phyloP scores from a whole-genome alignment of 169 alveolate genomes.

The Cryptosporidium sp. region DNA sequence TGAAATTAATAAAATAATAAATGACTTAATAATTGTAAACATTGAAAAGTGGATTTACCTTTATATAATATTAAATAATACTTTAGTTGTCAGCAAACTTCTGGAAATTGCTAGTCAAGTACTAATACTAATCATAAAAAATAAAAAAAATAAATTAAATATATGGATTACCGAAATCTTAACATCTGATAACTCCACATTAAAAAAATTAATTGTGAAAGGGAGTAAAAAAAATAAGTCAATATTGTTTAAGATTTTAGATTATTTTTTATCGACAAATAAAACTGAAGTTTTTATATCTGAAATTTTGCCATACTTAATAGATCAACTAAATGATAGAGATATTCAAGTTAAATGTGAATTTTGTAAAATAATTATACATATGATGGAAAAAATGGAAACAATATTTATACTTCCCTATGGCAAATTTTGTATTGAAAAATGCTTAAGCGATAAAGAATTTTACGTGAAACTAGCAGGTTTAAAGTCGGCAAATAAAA shows the following conservation, averaged over 20 bases:
- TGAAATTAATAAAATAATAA: slow-evolving; percentile 8
- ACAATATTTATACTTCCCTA: slow-evolving; percentile 42
- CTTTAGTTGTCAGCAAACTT: background rate
- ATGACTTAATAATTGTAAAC: slow-evolving; percentile 13
- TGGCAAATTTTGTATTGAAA: slow-evolving; percentile 64
- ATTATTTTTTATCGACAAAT: background rate
- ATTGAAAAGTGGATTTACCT: slow-evolving; percentile 34
- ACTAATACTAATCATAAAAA: background rate
- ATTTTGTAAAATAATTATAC: slow-evolving; percentile 19
- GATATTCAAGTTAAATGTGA: slow-evolving; percentile 6
- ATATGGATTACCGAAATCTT: slow-evolving; percentile 48
- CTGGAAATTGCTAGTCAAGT: slow-evolving; percentile 5
- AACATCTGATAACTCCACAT: slow-evolving; percentile 9
- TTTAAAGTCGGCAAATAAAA: slow-evolving; percentile 12
- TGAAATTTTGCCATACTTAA: slow-evolving; percentile 48
- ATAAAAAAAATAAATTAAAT: background rate
- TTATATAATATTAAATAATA: background rate
- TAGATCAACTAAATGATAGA: slow-evolving; percentile 32
- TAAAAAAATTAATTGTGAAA: background rate
- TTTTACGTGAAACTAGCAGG: background rate
- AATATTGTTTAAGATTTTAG: background rate
- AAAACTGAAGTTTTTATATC: slow-evolving; percentile 22
- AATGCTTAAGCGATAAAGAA: slow-evolving; percentile 49
- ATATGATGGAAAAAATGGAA: background rate
- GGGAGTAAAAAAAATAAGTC: background rate